phyloP scores from a whole-genome alignment of 306 rosid genomes.

The Quercus robur region DNA sequence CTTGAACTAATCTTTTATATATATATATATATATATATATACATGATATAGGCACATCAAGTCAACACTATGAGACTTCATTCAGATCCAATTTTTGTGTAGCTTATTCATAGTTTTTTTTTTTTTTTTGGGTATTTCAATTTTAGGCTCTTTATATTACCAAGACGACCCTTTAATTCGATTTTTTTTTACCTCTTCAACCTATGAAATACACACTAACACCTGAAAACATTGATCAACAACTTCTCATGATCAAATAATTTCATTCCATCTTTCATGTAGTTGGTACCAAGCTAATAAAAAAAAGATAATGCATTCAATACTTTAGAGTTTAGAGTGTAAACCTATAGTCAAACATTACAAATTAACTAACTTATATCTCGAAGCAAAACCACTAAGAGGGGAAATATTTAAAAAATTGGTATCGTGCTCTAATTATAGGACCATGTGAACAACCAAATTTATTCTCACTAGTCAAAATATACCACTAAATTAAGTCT shows the following conservation, averaged over 20 bases:
- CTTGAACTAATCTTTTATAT: background rate
- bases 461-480: no score
- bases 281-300: background rate
- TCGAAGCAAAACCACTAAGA: no score
- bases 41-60: background rate
- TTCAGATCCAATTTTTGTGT: background rate
- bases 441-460: no score
- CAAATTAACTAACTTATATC: no score
- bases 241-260: background rate
- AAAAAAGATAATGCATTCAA: background rate
- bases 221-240: background rate
- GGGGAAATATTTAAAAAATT: no score
- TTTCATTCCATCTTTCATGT: background rate
- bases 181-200: background rate
- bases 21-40: background rate
- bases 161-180: slow-evolving; percentile 4
- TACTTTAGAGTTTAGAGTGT: background rate
- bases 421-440: no score
- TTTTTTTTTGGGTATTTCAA: background rate
- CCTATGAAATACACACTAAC: background rate
- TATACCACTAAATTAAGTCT: no score
- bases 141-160: background rate
- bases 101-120: background rate
- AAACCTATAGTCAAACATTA: background rate
- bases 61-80: background rate